Percentiles rank a stretch among this genome's conserved stretches.
Evolutionary conservation across 805 yeast species (phyloP).

Genomic region (Candida hispaniensis): DNA sequence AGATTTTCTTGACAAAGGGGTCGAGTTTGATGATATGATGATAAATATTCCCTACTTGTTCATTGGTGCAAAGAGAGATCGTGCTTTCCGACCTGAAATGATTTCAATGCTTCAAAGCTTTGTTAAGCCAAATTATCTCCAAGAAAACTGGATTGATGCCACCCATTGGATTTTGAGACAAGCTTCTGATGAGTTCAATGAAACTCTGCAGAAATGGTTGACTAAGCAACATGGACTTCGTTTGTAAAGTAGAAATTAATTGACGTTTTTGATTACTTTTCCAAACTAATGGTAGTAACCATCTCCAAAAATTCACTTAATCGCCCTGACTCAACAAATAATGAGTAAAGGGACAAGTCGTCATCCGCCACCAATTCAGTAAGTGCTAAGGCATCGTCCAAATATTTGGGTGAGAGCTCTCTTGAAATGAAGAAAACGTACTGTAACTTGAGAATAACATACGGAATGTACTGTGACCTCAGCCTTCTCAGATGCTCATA

Average conservation of each 20-base stretch:
- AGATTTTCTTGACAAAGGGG: constrained; percentile 12
- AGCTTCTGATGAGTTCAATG: constrained; percentile 1
- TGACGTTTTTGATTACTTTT: too few species aligned
- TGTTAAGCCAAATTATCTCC: constrained; percentile 1
- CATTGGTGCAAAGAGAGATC: constrained; percentile 9
- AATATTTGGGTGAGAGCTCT: constrained; percentile 33
- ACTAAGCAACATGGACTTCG: not conserved
- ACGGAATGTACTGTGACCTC: constrained; percentile 63
- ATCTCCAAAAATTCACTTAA: constrained; percentile 47
- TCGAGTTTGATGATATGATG: constrained; percentile 1
- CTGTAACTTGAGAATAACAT: constrained; percentile 55
- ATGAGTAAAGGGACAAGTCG: constrained; percentile 44
- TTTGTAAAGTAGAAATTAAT: too few species aligned
- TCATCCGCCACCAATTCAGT: constrained; percentile 62
- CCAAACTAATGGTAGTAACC: too few species aligned
- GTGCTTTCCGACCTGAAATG: constrained; percentile 13
- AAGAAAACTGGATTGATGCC: constrained; percentile 10
- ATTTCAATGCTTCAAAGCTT: constrained; percentile 1
- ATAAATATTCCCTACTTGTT: constrained; percentile 12
- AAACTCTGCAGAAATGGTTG: not conserved
- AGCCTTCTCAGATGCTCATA: constrained; percentile 39
- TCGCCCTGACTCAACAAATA: constrained; percentile 49
- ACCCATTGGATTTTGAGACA: constrained; percentile 10
- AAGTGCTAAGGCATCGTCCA: constrained; percentile 47
- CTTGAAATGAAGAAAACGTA: constrained; percentile 41